Percentiles rank a stretch among this genome's conserved stretches.
phyloP scores from a whole-genome alignment of 495 filamentous ascomycete genomes.

The Aspergillus indologenus region DNA sequence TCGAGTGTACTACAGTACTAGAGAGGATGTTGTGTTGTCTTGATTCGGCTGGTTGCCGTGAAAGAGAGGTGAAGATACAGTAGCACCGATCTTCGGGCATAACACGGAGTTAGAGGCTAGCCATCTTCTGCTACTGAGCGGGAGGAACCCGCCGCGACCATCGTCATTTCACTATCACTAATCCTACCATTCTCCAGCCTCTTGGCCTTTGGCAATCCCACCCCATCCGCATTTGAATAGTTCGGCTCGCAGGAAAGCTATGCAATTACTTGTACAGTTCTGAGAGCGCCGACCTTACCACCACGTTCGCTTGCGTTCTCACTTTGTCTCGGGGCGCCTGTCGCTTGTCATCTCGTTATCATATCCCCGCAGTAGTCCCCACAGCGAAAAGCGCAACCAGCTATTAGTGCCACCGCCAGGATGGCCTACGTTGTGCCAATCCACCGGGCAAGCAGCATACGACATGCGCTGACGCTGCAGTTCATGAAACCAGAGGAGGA shows the following conservation, averaged over 20 bases:
- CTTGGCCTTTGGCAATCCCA: not conserved
- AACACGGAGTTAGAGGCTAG: not conserved
- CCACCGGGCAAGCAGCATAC: conserved; percentile 83
- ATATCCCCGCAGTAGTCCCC: not conserved
- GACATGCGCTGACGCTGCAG: conserved; percentile 77
- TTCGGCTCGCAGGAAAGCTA: not conserved
- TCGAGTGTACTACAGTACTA: no score
- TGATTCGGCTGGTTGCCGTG: no score
- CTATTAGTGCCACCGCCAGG: not conserved
- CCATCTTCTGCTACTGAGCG: not conserved
- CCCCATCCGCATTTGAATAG: not conserved
- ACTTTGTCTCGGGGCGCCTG: not conserved
- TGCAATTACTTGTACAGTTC: not conserved
- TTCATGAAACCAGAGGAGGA: conserved; percentile 72
- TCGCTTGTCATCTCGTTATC: not conserved
- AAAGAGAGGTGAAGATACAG: no score
- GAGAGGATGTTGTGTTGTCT: no score
- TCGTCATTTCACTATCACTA: conserved; percentile 5
- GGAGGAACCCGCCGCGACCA: not conserved
- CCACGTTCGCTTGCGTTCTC: not conserved
- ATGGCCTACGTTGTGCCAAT: conserved; percentile 98
- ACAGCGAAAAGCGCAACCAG: conserved; percentile 1
- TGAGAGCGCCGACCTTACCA: not conserved
- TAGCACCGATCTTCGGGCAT: not conserved
- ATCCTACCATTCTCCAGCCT: not conserved